phyloP scores from a whole-genome alignment of 2,329 filamentous ascomycete species.

The Bipolaris oryzae region DNA sequence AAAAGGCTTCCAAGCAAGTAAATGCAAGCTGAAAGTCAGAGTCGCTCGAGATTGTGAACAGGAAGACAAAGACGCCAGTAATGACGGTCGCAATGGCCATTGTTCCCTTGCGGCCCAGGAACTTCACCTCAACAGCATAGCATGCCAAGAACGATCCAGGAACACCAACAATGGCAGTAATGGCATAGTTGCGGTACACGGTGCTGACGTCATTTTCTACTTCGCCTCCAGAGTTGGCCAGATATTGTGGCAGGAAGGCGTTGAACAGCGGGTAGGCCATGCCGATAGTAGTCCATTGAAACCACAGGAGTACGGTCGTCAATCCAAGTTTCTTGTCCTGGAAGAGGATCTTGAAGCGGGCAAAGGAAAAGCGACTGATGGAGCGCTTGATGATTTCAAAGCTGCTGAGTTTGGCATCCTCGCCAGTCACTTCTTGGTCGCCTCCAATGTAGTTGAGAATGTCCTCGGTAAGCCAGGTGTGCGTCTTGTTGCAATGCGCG shows the following conservation, averaged over 20 bases:
- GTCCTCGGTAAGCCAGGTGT: constrained; percentile 68
- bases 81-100: constrained; percentile 71
- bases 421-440: constrained; percentile 49
- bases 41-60: constrained; percentile 65
- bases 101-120: constrained; percentile 73
- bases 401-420: constrained; percentile 49
- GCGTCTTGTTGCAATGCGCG: constrained; percentile 68
- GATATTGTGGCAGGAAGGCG: constrained; percentile 86
- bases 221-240: constrained; percentile 62
- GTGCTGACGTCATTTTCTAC: constrained; percentile 37
- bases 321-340: constrained; percentile 54
- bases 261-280: constrained; percentile 91
- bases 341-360: constrained; percentile 70
- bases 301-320: constrained; percentile 67
- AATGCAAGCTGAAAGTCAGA: constrained; percentile 67
- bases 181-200: constrained; percentile 80
- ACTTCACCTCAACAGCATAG: constrained; percentile 74
- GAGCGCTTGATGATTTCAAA: constrained; percentile 63
- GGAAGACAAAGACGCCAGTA: constrained; percentile 71
- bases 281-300: constrained; percentile 81
- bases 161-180: constrained; percentile 76
- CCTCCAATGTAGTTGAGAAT: constrained; percentile 62
- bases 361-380: constrained; percentile 68
- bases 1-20: constrained; percentile 71
- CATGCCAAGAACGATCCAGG: constrained; percentile 78